Evolutionary conservation across 768 basidiomycete species (phyloP).

Genomic region (Chalciporus chontae): DNA sequence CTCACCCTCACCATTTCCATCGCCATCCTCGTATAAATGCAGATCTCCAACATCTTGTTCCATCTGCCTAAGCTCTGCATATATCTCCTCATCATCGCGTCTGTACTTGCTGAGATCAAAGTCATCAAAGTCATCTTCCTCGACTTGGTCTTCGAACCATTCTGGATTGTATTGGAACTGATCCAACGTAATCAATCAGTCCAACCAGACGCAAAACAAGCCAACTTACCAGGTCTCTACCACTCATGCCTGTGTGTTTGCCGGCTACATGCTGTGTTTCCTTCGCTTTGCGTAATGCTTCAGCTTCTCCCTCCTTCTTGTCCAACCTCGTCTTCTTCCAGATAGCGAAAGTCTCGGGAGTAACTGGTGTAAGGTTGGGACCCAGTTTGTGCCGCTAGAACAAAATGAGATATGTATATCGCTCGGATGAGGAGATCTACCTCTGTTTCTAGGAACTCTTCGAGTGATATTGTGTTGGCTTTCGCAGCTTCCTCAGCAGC

Average conservation of each 20-base stretch:
- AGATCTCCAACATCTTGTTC: conserved; percentile 15
- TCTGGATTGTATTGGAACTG: conserved; percentile 96
- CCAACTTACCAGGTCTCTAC: conserved; percentile 79
- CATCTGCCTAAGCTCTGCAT: conserved; percentile 23
- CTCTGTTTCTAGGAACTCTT: conserved; percentile 98
- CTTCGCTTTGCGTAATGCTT: conserved; percentile 79
- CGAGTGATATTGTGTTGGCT: conserved; percentile 83
- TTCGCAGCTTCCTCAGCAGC: conserved; percentile 89
- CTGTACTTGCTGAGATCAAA: conserved; percentile 64
- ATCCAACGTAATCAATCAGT: conserved; percentile 6
- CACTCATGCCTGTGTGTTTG: conserved; percentile 91
- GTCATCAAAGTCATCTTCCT: conserved; percentile 39
- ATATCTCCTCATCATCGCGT: conserved; percentile 31
- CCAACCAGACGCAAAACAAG: background rate
- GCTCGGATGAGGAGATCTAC: conserved; percentile 39
- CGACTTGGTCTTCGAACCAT: conserved; percentile 82
- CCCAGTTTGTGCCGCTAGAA: conserved; percentile 91
- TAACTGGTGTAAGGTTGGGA: conserved; percentile 87
- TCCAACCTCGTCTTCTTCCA: conserved; percentile 97
- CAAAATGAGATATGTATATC: conserved; percentile 1
- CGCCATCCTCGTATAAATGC: conserved; percentile 22
- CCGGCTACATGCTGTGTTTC: conserved; percentile 79
- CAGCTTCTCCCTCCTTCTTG: conserved; percentile 90
- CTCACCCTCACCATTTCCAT: conserved; percentile 3
- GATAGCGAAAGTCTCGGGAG: conserved; percentile 81